Base-by-base conservation (phyloP, 345 rosid species). In the Syzygium jambos region DNA sequence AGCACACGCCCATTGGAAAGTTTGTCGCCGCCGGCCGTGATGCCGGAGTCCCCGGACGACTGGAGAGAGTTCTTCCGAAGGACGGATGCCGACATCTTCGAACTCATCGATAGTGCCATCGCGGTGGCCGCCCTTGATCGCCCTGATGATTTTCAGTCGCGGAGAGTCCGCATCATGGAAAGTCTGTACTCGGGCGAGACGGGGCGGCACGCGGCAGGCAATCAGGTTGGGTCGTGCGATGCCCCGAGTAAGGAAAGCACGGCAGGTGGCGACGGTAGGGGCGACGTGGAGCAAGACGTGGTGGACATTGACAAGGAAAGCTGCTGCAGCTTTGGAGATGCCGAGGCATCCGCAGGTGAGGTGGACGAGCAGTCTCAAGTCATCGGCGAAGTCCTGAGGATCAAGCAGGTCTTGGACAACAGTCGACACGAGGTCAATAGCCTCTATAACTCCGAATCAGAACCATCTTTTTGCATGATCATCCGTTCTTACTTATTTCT, bases 321-420 rank as follows among this genome's bases (percentile, higher is more conserved):
- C 78, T 2, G 11, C 16, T 93, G 87, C 89, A 94, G 95, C 65
- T 93, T 78, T 78, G 95, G 96, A 16, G 99, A 95, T 25, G 97
- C 95, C 86, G 96, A 95, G 89, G 98, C 97, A 4, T 91, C 95
- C 90, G 95, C 97, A 52, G 97, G 96, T 89, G 97, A 93, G 89
- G 94, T 96, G 54, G 99, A 97, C 85, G 94, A 95, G 52, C 92
- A 86, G 65, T 91, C 97, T 88, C 89, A 85, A 87, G 38, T 92
- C 51, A 86, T 93, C 82, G 95, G 88, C 54, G 99, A 97, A 87
- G 98, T 97, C 78, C 68, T 87, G 34, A 94, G 98, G 93, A 96
- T 96, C 91, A 96, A 94, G 78, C 78, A 4, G 23, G 78, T 65
- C 78, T 30, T 30, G 78, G 78, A 65, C 43, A 65, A 65, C 10